A percentile compares a stretch with the other conserved stretches of the same genome.
These are phyloP conservation scores for Plantago elongata DNA, from an alignment of 257 asterid species.

Conservation along the genomic window DNA sequence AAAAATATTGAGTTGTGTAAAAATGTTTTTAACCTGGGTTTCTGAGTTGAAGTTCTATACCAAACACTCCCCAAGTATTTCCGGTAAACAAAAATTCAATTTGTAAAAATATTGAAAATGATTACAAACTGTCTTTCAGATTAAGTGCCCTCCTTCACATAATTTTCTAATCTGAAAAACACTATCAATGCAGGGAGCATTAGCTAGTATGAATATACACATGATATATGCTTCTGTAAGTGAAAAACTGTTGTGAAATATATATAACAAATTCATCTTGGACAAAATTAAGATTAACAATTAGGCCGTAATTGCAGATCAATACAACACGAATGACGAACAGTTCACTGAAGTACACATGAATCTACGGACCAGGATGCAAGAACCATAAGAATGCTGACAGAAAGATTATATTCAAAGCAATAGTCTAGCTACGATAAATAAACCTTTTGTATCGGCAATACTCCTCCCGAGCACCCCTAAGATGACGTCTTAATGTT, in stretches of 20 bases:
- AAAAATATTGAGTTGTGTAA: too few relatives aligned
- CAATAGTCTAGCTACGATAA: constrained; percentile 13
- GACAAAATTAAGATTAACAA: constrained; percentile 5
- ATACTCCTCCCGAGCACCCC: constrained; percentile 93
- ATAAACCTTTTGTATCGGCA: constrained; percentile 86
- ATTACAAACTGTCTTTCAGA: neutral
- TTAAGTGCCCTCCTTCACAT: neutral
- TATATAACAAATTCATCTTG: neutral
- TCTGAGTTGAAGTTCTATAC: too few relatives aligned
- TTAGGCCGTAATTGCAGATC: neutral
- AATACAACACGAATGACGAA: constrained; percentile 12
- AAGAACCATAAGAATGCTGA: constrained; percentile 11
- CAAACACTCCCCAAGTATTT: neutral
- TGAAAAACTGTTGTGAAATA: neutral
- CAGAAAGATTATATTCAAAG: constrained; percentile 14
- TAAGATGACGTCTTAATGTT: constrained; percentile 85
- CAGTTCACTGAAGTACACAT: constrained; percentile 9
- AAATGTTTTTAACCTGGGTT: too few relatives aligned
- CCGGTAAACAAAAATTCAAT: neutral
- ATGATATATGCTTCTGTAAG: neutral
- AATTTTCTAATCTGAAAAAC: neutral
- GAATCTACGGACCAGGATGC: constrained; percentile 4
- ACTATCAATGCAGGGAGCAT: neutral
- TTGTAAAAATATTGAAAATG: neutral
- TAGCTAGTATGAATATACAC: constrained; percentile 14